Conservation (phyloP, 78 protist genomes). For the Trichosphaerium sp. region DNA sequence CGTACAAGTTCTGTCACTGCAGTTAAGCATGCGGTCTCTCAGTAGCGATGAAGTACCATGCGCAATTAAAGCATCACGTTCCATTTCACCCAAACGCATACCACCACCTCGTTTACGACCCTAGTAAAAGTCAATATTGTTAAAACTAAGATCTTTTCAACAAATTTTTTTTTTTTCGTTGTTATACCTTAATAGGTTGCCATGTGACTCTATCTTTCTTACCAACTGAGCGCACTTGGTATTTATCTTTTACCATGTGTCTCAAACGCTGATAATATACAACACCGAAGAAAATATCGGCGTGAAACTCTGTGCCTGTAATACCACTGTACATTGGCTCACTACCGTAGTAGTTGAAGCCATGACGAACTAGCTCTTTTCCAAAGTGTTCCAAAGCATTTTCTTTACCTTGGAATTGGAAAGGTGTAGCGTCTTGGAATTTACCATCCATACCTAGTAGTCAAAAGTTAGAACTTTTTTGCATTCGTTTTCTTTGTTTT, state of each 20-base stretch:
- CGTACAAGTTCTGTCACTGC: conserved; percentile 57
- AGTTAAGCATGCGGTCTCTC: conserved; percentile 82
- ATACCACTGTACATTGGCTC: conserved; percentile 84
- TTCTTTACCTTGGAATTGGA: conserved; percentile 63
- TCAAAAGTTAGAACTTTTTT: too few species aligned
- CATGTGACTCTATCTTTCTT: conserved; percentile 72
- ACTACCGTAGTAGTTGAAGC: conserved; percentile 83
- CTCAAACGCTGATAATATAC: conserved; percentile 97
- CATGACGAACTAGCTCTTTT: conserved; percentile 73
- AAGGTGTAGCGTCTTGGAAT: conserved; percentile 84
- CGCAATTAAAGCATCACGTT: conserved; percentile 93
- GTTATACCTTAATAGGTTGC: conserved; percentile 95
- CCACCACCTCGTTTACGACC: conserved; percentile 81
- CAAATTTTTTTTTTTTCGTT: conserved; percentile 33
- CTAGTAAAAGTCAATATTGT: not conserved
- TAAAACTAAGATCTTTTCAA: not conserved
- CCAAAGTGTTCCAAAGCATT: conserved; percentile 84
- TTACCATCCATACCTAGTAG: conserved; percentile 77
- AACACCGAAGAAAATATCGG: conserved; percentile 87
- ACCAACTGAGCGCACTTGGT: conserved; percentile 95
- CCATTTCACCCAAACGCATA: conserved; percentile 99
- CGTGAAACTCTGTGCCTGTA: conserved; percentile 74
- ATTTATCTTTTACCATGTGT: conserved; percentile 98
- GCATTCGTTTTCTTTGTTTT: too few species aligned
- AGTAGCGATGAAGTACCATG: conserved; percentile 88